Evolutionary conservation across 2,329 filamentous ascomycete species (phyloP).

Genomic region (Epichloe sp.): DNA sequence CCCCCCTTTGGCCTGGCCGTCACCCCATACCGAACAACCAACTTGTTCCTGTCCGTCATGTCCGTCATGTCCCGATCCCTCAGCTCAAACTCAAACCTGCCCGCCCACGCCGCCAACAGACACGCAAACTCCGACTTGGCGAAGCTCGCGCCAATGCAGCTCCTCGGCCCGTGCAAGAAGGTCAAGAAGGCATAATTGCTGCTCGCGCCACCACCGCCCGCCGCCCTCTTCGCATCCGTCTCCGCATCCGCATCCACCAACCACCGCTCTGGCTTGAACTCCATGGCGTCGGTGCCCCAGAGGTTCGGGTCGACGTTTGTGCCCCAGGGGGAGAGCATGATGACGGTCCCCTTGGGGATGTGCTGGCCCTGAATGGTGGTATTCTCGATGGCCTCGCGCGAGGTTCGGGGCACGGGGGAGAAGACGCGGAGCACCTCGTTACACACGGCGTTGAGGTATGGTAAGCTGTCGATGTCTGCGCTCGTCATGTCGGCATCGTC

Average conservation of each 20-base stretch:
- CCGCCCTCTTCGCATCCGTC: constrained; percentile 23
- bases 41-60: constrained; percentile 51
- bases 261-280: constrained; percentile 75
- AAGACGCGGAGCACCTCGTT: constrained; percentile 65
- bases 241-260: constrained; percentile 23
- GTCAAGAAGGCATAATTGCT: constrained; percentile 70
- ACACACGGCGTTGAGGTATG: constrained; percentile 69
- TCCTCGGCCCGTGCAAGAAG: constrained; percentile 75
- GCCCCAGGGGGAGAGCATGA: constrained; percentile 54
- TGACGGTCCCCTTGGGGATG: constrained; percentile 56
- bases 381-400: constrained; percentile 51
- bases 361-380: constrained; percentile 51
- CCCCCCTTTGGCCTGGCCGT: constrained; percentile 63
- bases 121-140: constrained; percentile 77
- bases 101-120: constrained; percentile 63
- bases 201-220: constrained; percentile 51
- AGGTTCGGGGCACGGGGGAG: constrained; percentile 57
- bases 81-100: constrained; percentile 54
- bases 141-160: constrained; percentile 74
- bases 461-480: constrained; percentile 54
- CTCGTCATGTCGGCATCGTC: constrained; percentile 23
- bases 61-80: constrained; percentile 47
- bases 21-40: constrained; percentile 55
- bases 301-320: constrained; percentile 55
- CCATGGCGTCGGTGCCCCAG: constrained; percentile 64